Percentiles rank a stretch among this genome's conserved stretches.
phyloP scores from a whole-genome alignment of 345 rosid genomes.

The Aquilaria yunnanensis region DNA sequence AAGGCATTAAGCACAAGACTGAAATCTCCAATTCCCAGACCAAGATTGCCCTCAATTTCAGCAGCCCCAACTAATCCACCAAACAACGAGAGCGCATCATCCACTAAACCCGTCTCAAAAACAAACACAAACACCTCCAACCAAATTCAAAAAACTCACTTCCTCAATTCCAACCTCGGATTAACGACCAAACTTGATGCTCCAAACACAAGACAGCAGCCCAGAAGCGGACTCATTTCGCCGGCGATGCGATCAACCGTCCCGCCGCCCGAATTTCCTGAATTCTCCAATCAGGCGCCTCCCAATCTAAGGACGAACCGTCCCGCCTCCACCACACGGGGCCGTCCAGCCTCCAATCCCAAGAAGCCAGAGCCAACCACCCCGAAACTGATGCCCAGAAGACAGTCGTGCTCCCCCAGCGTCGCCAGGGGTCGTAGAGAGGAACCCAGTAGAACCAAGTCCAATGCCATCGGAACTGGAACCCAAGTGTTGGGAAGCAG shows the following conservation, averaged over 20 bases:
- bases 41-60: conserved; percentile 24
- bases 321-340: conserved; percentile 30
- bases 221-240: conserved; percentile 26
- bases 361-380: conserved; percentile 12
- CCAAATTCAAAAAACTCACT: conserved; percentile 9
- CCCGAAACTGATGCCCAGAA: conserved; percentile 14
- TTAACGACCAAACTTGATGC: conserved; percentile 3
- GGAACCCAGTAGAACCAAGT: conserved; percentile 10
- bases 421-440: conserved; percentile 33
- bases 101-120: not conserved
- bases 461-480: conserved; percentile 10
- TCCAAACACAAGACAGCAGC: conserved; percentile 13
- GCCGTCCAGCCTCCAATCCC: conserved; percentile 21
- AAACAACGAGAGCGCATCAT: conserved; percentile 3
- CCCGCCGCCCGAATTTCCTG: conserved; percentile 18
- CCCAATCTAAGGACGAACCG: conserved; percentile 34
- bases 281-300: conserved; percentile 30
- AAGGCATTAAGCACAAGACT: not conserved
- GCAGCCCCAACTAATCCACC: conserved; percentile 13
- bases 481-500: conserved; percentile 43
- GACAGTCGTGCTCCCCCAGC: conserved; percentile 44
- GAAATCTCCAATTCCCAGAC: conserved; percentile 23
- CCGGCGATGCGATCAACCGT: conserved; percentile 27
- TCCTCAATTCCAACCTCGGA: conserved; percentile 16
- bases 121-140: not conserved